Percentiles rank a stretch among this genome's conserved stretches.
These are phyloP conservation scores for Paramecium octaurelia DNA, from an alignment of 73 alveolate species.

Conservation along the genomic window DNA sequence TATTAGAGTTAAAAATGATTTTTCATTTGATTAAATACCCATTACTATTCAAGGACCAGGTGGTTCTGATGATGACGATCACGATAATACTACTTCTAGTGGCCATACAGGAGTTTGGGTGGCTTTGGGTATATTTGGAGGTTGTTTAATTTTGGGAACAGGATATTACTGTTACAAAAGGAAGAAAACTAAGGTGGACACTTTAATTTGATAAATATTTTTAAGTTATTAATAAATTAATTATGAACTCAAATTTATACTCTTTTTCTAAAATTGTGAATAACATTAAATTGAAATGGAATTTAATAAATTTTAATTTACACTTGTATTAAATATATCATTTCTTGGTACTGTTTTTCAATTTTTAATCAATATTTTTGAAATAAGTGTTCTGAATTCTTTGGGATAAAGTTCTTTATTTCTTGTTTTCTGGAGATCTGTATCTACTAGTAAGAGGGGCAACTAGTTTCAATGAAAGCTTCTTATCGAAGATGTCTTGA, in stretches of 20 bases:
- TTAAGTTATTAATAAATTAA: not conserved
- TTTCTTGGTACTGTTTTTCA: not conserved
- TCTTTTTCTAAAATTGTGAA: too few species aligned
- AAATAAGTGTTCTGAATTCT: not conserved
- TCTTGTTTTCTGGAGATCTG: not conserved
- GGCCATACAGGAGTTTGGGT: not conserved
- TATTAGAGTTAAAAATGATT: not conserved
- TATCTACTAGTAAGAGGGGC: constrained; percentile 10
- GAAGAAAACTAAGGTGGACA: not conserved
- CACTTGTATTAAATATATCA: not conserved
- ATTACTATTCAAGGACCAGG: not conserved
- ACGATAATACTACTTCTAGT: not conserved
- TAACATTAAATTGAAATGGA: not conserved
- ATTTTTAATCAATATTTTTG: not conserved
- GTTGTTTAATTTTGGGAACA: not conserved
- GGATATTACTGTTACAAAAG: not conserved
- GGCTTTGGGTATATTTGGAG: not conserved
- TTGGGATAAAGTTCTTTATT: not conserved
- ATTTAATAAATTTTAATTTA: not conserved
- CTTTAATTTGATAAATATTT: not conserved
- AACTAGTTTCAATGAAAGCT: not conserved
- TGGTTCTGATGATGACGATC: not conserved
- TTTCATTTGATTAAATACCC: not conserved
- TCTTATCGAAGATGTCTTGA: not conserved
- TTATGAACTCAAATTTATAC: not conserved